These are phyloP conservation scores for Penicillium sp. DNA, from an alignment of 2,329 filamentous ascomycete species.

Conservation along the genomic window DNA sequence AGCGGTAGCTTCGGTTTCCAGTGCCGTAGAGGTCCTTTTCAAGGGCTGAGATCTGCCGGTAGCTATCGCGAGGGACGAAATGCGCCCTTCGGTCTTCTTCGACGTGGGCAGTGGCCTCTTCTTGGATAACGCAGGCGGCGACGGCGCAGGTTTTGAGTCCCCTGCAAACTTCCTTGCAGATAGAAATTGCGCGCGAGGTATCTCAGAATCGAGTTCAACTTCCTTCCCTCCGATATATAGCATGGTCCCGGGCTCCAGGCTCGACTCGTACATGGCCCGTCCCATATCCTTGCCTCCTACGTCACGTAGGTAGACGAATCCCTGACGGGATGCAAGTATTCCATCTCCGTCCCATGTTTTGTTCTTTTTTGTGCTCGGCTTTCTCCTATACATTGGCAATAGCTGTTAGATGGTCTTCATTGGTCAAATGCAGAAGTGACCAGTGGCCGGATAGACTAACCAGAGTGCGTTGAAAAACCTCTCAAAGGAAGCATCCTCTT, in stretches of 20 bases:
- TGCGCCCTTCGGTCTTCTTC: slow-evolving; percentile 14
- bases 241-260: slow-evolving; percentile 62
- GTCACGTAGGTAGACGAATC: slow-evolving; percentile 65
- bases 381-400: slow-evolving; percentile 61
- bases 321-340: slow-evolving; percentile 61
- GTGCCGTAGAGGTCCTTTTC: slow-evolving; percentile 13
- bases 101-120: slow-evolving; percentile 26
- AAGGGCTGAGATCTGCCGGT: slow-evolving; percentile 15
- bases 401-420: slow-evolving; percentile 6
- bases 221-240: slow-evolving; percentile 70
- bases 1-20: slow-evolving; percentile 43
- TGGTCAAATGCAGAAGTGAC: neutral
- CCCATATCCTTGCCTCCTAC: slow-evolving; percentile 67
- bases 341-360: slow-evolving; percentile 80
- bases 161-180: slow-evolving; percentile 34
- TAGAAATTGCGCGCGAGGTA: slow-evolving; percentile 64
- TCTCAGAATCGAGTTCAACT: slow-evolving; percentile 67
- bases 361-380: slow-evolving; percentile 72
- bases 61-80: slow-evolving; percentile 7
- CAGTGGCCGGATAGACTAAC: slow-evolving; percentile 32
- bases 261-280: slow-evolving; percentile 58
- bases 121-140: slow-evolving; percentile 19
- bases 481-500: slow-evolving; percentile 28
- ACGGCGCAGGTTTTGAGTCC: slow-evolving; percentile 26
- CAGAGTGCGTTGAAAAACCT: slow-evolving; percentile 54